Conservation (phyloP, 805 yeast species). For the Cyberlindnera amylophila region DNA sequence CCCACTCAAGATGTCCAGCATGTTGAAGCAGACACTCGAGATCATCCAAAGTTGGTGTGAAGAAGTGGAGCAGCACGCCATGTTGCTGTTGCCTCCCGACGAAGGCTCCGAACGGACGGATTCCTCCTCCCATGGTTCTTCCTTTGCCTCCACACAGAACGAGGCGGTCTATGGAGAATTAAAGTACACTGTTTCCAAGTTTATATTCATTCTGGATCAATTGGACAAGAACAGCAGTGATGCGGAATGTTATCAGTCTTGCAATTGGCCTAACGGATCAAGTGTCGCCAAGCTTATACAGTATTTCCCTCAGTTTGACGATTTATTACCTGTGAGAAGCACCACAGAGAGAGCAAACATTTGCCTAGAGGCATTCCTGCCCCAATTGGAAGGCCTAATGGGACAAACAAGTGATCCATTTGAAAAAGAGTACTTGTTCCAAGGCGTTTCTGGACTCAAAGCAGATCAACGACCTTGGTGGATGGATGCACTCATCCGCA, state of each 20-base stretch:
- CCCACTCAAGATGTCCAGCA: slow-evolving; percentile 4
- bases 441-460: not conserved
- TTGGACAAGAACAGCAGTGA: slow-evolving; percentile 4
- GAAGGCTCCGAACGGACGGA: too few species aligned
- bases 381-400: slow-evolving; percentile 8
- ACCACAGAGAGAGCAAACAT: slow-evolving; percentile 1
- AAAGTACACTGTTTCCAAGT: slow-evolving; percentile 6
- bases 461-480: slow-evolving; percentile 3
- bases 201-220: slow-evolving; percentile 6
- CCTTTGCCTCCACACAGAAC: too few species aligned
- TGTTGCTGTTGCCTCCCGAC: too few species aligned
- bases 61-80: not conserved
- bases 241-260: slow-evolving; percentile 3
- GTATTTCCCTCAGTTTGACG: slow-evolving; percentile 8
- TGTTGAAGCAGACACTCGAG: slow-evolving; percentile 5
- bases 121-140: too few species aligned
- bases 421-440: slow-evolving; percentile 1
- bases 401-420: not conserved
- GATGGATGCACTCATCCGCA: slow-evolving; percentile 1
- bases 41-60: slow-evolving; percentile 3
- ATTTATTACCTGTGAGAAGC: slow-evolving; percentile 7
- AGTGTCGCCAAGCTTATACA: slow-evolving; percentile 7
- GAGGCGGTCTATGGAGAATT: slow-evolving; percentile 1
- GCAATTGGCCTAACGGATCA: slow-evolving; percentile 12
- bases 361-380: slow-evolving; percentile 4